A percentile compares a stretch with the other conserved stretches of the same genome.
These are phyloP conservation scores for Neopestalotiopsis clavispora DNA, from an alignment of 2,329 filamentous ascomycete genomes.

Conservation along the genomic window DNA sequence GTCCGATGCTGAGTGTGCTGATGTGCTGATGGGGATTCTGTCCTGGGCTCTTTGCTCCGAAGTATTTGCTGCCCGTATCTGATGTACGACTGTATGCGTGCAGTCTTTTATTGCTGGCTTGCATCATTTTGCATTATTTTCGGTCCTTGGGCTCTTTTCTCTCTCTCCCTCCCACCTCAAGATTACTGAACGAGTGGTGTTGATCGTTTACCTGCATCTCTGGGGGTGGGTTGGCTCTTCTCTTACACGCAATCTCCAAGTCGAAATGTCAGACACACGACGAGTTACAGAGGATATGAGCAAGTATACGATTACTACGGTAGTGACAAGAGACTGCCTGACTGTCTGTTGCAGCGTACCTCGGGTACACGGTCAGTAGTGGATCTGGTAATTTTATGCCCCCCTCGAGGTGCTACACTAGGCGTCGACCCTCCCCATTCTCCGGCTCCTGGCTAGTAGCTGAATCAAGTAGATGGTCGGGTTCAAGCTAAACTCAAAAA, in stretches of 20 bases:
- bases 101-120: not conserved
- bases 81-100: not conserved
- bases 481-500: conserved; percentile 12
- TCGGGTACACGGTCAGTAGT: not conserved
- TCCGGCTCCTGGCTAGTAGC: conserved; percentile 1
- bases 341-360: not conserved
- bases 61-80: not conserved
- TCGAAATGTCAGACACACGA: not conserved
- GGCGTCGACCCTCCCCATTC: not conserved
- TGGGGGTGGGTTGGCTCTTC: not conserved
- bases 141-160: not conserved
- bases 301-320: not conserved
- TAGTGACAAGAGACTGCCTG: not conserved
- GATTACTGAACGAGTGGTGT: not conserved
- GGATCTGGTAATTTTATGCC: conserved; percentile 6
- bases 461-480: conserved; percentile 14
- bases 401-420: not conserved
- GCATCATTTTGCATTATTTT: not conserved
- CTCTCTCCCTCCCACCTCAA: not conserved
- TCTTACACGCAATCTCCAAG: not conserved
- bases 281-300: conserved; percentile 11
- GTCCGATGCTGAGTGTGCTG: not conserved
- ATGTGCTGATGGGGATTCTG: not conserved
- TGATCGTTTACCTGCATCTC: not conserved
- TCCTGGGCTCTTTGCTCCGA: not conserved